These are phyloP conservation scores for Exophiala sp. DNA, from an alignment of 2,329 filamentous ascomycete genomes.

Conservation along the genomic window DNA sequence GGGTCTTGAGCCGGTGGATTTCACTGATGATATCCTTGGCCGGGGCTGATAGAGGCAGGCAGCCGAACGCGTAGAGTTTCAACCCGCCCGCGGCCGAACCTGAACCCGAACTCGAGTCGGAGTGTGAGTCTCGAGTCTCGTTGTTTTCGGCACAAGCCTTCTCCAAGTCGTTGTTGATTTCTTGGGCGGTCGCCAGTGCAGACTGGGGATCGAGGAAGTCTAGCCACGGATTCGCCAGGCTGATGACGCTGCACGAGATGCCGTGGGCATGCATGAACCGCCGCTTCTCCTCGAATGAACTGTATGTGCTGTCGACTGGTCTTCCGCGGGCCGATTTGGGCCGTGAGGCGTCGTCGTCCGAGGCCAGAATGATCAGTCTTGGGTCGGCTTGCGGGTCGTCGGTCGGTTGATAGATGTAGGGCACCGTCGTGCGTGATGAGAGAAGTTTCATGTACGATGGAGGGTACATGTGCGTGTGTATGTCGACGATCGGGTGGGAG, in stretches of 20 bases:
- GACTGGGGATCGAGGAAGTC: conserved; percentile 66
- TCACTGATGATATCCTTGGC: conserved; percentile 57
- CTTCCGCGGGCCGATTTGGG: conserved; percentile 56
- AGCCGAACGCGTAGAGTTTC: conserved; percentile 74
- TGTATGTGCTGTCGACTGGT: conserved; percentile 77
- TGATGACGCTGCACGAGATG: conserved; percentile 79
- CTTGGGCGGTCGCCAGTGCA: conserved; percentile 57
- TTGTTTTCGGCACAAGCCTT: conserved; percentile 56
- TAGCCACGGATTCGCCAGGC: conserved; percentile 88
- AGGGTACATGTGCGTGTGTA: conserved; percentile 60
- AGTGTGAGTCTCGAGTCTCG: conserved; percentile 18
- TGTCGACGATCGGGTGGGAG: conserved; percentile 44
- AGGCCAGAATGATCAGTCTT: conserved; percentile 44
- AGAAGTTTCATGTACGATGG: conserved; percentile 55
- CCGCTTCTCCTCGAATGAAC: conserved; percentile 70
- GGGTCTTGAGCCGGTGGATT: conserved; percentile 54
- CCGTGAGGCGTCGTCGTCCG: conserved; percentile 40
- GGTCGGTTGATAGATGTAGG: conserved; percentile 41
- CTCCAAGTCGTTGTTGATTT: conserved; percentile 74
- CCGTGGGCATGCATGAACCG: conserved; percentile 80
- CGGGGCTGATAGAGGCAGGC: conserved; percentile 68
- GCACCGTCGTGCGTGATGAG: conserved; percentile 45
- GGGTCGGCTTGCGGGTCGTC: conserved; percentile 31
- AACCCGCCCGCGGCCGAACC: no score
- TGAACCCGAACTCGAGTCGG: no score